A percentile compares a stretch with the other conserved stretches of the same genome.
phyloP scores from a whole-genome alignment of 2,329 filamentous ascomycete species.

The Didymella arachidicola region DNA sequence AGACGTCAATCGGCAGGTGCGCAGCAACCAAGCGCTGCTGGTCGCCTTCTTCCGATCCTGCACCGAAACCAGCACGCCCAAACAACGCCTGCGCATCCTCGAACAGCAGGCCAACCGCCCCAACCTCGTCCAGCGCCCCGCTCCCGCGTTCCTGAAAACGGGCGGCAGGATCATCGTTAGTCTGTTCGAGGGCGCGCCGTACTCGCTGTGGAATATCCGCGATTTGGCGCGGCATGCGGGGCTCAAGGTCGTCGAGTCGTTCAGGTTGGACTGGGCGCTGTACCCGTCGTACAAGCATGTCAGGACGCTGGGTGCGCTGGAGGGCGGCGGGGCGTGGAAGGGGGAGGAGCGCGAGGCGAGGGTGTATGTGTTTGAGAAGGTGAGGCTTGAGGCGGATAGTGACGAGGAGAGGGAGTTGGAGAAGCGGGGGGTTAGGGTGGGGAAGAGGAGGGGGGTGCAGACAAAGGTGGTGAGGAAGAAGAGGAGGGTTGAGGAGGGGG shows the following conservation, averaged over 20 bases:
- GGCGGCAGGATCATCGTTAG: conserved; percentile 77
- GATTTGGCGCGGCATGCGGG: conserved; percentile 84
- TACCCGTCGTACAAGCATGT: conserved; percentile 81
- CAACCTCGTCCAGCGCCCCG: conserved; percentile 37
- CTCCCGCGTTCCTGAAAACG: conserved; percentile 54
- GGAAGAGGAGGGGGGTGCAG: conserved; percentile 19
- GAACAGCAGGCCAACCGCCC: conserved; percentile 20
- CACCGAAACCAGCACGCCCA: conserved; percentile 28
- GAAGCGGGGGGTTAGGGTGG: conserved; percentile 20
- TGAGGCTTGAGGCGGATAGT: conserved; percentile 36
- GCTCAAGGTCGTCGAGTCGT: conserved; percentile 73
- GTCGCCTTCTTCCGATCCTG: conserved; percentile 44
- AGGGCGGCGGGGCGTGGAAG: conserved; percentile 57
- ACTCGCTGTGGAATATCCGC: conserved; percentile 92
- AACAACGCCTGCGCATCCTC: conserved; percentile 25
- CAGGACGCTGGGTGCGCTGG: conserved; percentile 70
- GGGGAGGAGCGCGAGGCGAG: conserved; percentile 58
- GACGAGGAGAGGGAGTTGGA: conserved; percentile 35
- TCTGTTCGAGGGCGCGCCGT: conserved; percentile 91
- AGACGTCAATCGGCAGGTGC: conserved; percentile 92
- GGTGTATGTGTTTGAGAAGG: conserved; percentile 57
- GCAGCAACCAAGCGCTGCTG: conserved; percentile 69
- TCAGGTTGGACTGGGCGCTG: conserved; percentile 68
- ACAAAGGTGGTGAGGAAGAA: not conserved
- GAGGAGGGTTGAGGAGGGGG: conserved; percentile 27